These are phyloP conservation scores for Phytophthora pinifolia DNA, from an alignment of 352 stramenopile genomes.

Conservation along the genomic window DNA sequence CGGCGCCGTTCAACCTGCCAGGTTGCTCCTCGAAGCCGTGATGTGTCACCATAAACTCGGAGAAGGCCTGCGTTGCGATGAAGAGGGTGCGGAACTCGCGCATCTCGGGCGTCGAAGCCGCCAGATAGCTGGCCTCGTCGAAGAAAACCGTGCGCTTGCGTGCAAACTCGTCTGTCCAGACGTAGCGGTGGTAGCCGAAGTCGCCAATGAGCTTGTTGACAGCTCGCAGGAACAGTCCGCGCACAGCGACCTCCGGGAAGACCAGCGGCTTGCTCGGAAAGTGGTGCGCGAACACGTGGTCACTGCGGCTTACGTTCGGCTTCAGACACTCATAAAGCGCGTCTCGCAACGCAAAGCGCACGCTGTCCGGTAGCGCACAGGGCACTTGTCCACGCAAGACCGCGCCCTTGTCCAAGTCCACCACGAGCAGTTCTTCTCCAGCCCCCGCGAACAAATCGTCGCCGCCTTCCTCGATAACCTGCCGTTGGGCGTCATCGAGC, in stretches of 20 bases:
- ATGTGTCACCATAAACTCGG: conserved; percentile 81
- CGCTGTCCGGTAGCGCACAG: conserved; percentile 45
- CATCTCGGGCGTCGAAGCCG: conserved; percentile 66
- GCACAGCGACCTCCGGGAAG: conserved; percentile 78
- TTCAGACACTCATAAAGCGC: conserved; percentile 67
- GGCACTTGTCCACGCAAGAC: conserved; percentile 54
- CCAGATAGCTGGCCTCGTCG: conserved; percentile 85
- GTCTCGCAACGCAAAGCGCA: conserved; percentile 50
- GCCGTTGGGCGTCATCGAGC: conserved; percentile 55
- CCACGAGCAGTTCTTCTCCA: conserved; percentile 67
- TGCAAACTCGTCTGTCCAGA: conserved; percentile 86
- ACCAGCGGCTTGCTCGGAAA: conserved; percentile 65
- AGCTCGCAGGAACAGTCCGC: conserved; percentile 59
- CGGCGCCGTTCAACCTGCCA: conserved; percentile 18
- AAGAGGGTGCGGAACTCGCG: conserved; percentile 86
- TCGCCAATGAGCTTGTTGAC: conserved; percentile 76
- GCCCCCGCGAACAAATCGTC: conserved; percentile 49
- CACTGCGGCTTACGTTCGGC: conserved; percentile 68
- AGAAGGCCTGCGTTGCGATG: conserved; percentile 84
- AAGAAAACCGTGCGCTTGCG: conserved; percentile 81
- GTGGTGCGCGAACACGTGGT: conserved; percentile 71
- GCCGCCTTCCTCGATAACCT: conserved; percentile 38
- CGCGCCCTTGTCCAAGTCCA: conserved; percentile 73
- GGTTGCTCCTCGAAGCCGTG: conserved; percentile 78
- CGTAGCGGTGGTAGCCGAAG: conserved; percentile 84